Conservation (phyloP, 2,329 filamentous ascomycete genomes). For the Aspergillus cejpii region DNA sequence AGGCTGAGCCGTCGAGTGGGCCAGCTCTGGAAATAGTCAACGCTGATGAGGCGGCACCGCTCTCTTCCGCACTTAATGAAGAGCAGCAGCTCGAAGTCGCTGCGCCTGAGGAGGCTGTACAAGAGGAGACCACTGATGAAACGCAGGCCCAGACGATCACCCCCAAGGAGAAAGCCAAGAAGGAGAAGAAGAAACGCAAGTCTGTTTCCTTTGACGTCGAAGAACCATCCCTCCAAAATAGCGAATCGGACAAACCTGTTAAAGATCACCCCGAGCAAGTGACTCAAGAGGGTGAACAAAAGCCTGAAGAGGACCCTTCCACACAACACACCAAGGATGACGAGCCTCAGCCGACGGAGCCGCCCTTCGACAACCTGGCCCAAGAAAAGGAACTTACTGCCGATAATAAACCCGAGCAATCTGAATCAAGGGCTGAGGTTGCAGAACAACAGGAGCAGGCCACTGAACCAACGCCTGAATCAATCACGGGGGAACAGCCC, state of each 20-base stretch:
- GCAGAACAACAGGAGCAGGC: background rate
- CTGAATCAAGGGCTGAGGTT: background rate
- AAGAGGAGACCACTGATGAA: constrained; percentile 4
- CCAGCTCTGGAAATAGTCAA: background rate
- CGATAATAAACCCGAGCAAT: background rate
- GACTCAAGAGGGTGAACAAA: background rate
- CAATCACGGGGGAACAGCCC: background rate
- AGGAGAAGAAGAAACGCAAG: constrained; percentile 30
- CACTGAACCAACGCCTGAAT: background rate
- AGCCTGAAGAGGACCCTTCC: background rate
- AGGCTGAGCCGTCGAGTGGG: background rate
- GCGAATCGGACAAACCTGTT: constrained; percentile 4
- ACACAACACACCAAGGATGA: background rate
- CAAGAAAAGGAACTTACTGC: background rate
- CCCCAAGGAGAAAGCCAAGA: constrained; percentile 39
- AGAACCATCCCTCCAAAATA: constrained; percentile 6
- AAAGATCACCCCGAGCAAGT: background rate
- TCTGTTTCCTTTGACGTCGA: constrained; percentile 24
- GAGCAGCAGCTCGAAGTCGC: background rate
- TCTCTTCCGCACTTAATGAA: background rate
- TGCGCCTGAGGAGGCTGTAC: background rate
- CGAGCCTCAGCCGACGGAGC: background rate
- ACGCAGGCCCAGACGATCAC: constrained; percentile 10
- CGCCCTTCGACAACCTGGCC: background rate
- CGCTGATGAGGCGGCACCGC: background rate